phyloP scores from a whole-genome alignment of 1,284 basidiomycete species.

The Sporisorium sorghi region DNA sequence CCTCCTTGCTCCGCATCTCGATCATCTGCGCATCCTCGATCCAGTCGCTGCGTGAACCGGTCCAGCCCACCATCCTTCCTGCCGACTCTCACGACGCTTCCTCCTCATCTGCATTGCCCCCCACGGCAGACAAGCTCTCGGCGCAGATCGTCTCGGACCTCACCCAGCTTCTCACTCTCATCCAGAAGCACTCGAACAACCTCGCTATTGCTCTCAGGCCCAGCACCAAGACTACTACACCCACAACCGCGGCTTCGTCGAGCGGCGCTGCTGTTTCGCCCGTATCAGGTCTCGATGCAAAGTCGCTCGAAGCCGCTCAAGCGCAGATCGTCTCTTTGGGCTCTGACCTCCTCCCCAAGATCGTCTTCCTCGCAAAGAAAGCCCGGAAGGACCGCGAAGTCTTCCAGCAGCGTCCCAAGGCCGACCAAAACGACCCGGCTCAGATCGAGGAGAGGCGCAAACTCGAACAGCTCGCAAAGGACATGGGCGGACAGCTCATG shows the following conservation, averaged over 20 bases:
- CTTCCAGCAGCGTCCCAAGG: constrained; percentile 32
- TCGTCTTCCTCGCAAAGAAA: constrained; percentile 60
- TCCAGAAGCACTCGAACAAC: constrained; percentile 54
- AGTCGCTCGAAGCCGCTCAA: constrained; percentile 54
- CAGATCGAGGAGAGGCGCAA: constrained; percentile 36
- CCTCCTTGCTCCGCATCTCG: constrained; percentile 58
- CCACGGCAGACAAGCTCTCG: constrained; percentile 38
- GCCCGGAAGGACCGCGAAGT: constrained; percentile 56
- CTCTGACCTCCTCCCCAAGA: constrained; percentile 55
- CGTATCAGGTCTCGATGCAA: constrained; percentile 49
- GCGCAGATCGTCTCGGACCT: constrained; percentile 52
- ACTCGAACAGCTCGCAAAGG: constrained; percentile 46
- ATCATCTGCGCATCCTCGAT: constrained; percentile 63
- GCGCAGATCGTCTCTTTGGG: constrained; percentile 53
- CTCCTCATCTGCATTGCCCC: constrained; percentile 18
- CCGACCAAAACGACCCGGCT: constrained; percentile 21
- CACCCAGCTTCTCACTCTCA: constrained; percentile 40
- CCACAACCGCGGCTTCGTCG: constrained; percentile 6
- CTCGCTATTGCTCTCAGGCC: constrained; percentile 59
- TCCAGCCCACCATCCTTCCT: constrained; percentile 39
- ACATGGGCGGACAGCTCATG: constrained; percentile 56
- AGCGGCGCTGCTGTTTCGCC: constrained; percentile 28
- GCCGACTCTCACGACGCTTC: constrained; percentile 5
- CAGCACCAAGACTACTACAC: constrained; percentile 18
- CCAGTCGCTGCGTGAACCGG: constrained; percentile 50